phyloP scores from a whole-genome alignment of 257 asterid species.

The Nicotiana sylvestris region DNA sequence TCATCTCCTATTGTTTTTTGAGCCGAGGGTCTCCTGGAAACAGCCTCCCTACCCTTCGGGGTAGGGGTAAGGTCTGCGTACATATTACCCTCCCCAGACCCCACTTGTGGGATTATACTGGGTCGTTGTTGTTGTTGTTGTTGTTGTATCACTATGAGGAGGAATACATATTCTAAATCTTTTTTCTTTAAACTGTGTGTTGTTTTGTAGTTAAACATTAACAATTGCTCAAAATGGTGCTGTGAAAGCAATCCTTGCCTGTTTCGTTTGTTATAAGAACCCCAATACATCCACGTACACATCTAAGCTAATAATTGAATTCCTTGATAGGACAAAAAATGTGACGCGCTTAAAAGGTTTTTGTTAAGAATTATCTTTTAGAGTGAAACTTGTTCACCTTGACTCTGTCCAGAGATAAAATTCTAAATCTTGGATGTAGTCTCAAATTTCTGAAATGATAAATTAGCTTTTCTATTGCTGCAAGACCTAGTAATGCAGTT shows the following conservation, averaged over 20 bases:
- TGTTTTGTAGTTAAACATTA: neutral
- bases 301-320: neutral
- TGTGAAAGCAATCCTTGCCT: neutral
- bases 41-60: too few relatives aligned
- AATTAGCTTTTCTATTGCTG: slow-evolving; percentile 1
- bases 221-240: neutral
- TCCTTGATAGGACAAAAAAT: neutral
- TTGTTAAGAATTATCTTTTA: neutral
- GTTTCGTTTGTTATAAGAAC: slow-evolving; percentile 4
- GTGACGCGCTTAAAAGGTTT: neutral
- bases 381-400: neutral
- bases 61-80: too few relatives aligned
- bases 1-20: too few relatives aligned
- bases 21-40: too few relatives aligned
- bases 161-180: neutral
- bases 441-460: neutral
- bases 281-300: neutral
- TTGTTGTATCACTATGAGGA: neutral
- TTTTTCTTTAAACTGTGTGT: neutral
- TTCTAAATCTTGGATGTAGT: neutral
- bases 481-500: neutral
- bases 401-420: neutral
- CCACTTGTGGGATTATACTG: too few relatives aligned
- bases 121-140: too few relatives aligned
- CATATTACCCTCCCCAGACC: too few relatives aligned